These are phyloP conservation scores for Diaporthe aspalathi DNA, from an alignment of 2,329 filamentous ascomycete genomes.

Conservation along the genomic window DNA sequence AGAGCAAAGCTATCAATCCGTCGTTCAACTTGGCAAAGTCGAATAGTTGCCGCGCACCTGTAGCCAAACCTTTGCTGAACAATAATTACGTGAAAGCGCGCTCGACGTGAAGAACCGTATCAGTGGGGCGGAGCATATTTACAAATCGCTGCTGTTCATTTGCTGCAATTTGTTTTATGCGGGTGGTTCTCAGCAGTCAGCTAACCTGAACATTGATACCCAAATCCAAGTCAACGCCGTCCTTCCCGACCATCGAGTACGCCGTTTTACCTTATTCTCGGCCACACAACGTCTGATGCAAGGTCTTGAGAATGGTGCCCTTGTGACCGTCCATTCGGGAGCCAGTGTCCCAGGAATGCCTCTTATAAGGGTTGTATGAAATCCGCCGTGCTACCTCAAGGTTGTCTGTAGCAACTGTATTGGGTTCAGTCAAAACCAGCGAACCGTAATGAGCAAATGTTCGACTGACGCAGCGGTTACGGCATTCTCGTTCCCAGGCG, in stretches of 20 bases:
- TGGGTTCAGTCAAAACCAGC: not conserved
- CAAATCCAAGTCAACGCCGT: not conserved
- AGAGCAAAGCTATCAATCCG: not conserved
- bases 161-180: not conserved
- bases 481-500: not conserved
- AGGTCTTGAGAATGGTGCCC: not conserved
- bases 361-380: not conserved
- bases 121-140: not conserved
- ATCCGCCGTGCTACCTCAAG: not conserved
- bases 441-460: constrained; percentile 1
- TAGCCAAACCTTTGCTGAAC: not conserved
- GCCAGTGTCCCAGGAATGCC: not conserved
- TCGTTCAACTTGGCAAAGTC: not conserved
- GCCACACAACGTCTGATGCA: not conserved
- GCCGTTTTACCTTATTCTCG: not conserved
- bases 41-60: not conserved
- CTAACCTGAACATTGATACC: not conserved
- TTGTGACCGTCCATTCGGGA: not conserved
- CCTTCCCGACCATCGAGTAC: not conserved
- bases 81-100: not conserved
- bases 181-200: not conserved
- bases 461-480: no score
- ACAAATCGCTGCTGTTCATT: not conserved
- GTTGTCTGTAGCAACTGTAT: not conserved
- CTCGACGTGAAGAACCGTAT: not conserved